Percentiles rank a stretch among this genome's conserved stretches.
Evolutionary conservation across 495 filamentous ascomycete genomes (phyloP).

Genomic region (Aspergillus diversus): DNA sequence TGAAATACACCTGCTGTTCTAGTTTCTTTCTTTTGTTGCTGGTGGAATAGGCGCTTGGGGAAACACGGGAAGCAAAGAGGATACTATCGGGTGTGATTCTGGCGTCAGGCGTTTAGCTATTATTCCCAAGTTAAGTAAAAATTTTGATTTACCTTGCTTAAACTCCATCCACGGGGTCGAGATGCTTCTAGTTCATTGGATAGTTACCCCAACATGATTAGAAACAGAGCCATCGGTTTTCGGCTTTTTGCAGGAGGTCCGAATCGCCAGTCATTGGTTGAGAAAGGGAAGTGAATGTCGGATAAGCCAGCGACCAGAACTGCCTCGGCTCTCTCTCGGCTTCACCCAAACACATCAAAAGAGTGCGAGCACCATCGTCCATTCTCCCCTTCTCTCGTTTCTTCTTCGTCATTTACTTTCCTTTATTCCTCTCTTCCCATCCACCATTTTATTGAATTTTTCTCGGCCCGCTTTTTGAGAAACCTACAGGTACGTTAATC

Average conservation of each 20-base stretch:
- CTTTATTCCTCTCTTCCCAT: background rate
- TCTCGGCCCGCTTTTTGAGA: background rate
- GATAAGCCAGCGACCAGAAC: slow-evolving; percentile 17
- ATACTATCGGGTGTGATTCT: background rate
- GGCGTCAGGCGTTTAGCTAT: background rate
- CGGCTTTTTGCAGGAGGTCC: slow-evolving; percentile 1
- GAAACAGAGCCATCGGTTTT: slow-evolving; percentile 2
- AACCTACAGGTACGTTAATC: slow-evolving; percentile 1
- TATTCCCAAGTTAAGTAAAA: background rate
- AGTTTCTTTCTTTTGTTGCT: background rate
- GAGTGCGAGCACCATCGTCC: slow-evolving; percentile 4
- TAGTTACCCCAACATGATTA: background rate
- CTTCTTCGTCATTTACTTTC: background rate
- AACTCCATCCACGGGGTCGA: background rate
- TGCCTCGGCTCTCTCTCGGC: slow-evolving; percentile 29
- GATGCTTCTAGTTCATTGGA: background rate
- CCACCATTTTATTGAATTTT: background rate
- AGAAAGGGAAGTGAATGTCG: background rate
- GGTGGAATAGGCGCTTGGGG: background rate
- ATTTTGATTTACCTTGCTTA: background rate
- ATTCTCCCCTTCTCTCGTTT: slow-evolving; percentile 8
- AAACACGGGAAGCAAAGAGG: background rate
- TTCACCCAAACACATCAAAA: slow-evolving; percentile 16
- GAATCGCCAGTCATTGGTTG: background rate
- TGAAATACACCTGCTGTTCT: slow-evolving; percentile 1